Percentiles rank a stretch among this genome's conserved stretches.
Evolutionary conservation across 2,329 filamentous ascomycete species (phyloP).

Genomic region (Sporothrix globosa): DNA sequence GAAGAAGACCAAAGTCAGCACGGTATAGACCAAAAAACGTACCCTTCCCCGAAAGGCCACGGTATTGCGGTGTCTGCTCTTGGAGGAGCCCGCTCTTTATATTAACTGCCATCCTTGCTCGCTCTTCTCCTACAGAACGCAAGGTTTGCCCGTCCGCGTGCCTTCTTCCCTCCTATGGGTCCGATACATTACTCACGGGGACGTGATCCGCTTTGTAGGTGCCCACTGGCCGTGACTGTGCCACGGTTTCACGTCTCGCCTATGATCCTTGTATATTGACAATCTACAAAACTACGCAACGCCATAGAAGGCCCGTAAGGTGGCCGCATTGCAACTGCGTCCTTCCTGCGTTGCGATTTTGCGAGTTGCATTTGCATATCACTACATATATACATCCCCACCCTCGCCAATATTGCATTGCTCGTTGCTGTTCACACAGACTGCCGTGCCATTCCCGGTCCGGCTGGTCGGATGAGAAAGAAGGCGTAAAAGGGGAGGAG

Average conservation of each 20-base stretch:
- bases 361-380: background rate
- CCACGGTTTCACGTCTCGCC: slow-evolving; percentile 6
- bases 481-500: background rate
- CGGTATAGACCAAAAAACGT: background rate
- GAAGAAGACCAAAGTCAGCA: background rate
- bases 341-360: slow-evolving; percentile 10
- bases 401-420: background rate
- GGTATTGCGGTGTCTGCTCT: background rate
- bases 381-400: slow-evolving; percentile 11
- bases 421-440: slow-evolving; percentile 16
- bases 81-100: background rate
- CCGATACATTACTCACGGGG: slow-evolving; percentile 18
- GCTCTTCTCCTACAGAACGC: background rate
- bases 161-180: background rate
- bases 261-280: background rate
- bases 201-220: background rate
- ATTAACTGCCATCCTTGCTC: slow-evolving; percentile 7
- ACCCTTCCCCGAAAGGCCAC: background rate
- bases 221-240: slow-evolving; percentile 1
- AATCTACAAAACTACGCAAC: slow-evolving; percentile 13
- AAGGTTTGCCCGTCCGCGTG: background rate
- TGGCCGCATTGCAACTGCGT: background rate
- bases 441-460: slow-evolving; percentile 26
- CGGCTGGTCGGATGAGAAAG: background rate
- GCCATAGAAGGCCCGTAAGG: background rate